A percentile compares a stretch with the other conserved stretches of the same genome.
These are phyloP conservation scores for Vigna unguiculata DNA, from an alignment of 306 rosid species.

Conservation along the genomic window DNA sequence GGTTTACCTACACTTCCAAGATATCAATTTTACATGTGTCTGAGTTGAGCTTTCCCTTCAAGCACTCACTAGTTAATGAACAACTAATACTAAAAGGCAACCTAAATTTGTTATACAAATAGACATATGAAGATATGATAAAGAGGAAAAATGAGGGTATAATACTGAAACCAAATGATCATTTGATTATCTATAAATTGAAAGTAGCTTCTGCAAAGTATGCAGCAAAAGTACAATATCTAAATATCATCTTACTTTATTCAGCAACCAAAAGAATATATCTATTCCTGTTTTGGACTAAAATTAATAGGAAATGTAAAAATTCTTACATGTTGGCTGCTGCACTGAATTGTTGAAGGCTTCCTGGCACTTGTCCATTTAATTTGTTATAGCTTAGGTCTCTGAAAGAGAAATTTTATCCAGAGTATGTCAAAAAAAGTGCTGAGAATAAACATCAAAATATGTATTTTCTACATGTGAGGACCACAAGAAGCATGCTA, in stretches of 20 bases:
- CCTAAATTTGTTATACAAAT: constrained; percentile 44
- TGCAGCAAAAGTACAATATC: neutral
- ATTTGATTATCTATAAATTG: neutral
- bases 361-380: constrained; percentile 49
- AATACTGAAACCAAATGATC: neutral
- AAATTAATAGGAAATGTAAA: neutral
- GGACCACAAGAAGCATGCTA: neutral
- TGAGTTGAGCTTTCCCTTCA: constrained; percentile 36
- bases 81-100: neutral
- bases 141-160: neutral
- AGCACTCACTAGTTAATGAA: neutral
- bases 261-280: neutral
- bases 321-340: constrained; percentile 52
- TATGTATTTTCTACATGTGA: neutral
- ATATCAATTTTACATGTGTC: constrained; percentile 33
- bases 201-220: neutral
- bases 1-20: constrained; percentile 3
- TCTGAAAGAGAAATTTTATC: constrained; percentile 47
- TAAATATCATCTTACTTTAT: neutral
- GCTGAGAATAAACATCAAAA: neutral
- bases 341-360: neutral
- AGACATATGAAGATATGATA: constrained; percentile 6
- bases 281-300: neutral
- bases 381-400: constrained; percentile 77
- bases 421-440: constrained; percentile 1